These are phyloP conservation scores for Paraphoma sp. DNA, from an alignment of 2,329 filamentous ascomycete genomes.

Conservation along the genomic window DNA sequence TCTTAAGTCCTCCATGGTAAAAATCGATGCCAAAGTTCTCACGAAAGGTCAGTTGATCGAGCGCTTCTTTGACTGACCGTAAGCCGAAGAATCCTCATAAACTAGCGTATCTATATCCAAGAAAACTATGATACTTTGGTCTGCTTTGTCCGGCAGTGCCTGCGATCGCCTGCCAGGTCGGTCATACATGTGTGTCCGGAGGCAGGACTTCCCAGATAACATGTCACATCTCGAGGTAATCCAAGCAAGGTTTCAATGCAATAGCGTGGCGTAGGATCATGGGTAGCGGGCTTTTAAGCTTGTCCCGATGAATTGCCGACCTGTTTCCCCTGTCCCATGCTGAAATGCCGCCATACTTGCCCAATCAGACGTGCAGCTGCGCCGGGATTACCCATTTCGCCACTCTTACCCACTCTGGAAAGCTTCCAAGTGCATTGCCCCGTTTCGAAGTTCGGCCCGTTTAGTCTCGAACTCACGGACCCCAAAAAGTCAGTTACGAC, in stretches of 20 bases:
- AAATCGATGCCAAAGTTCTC: not conserved
- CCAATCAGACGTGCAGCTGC: not conserved
- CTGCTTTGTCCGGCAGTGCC: not conserved
- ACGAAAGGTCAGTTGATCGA: not conserved
- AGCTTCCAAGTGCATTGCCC: not conserved
- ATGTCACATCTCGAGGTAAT: not conserved
- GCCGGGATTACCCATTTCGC: not conserved
- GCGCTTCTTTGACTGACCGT: not conserved
- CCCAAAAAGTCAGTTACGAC: not conserved
- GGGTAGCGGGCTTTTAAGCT: not conserved
- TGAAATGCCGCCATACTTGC: not conserved
- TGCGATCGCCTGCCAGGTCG: no score
- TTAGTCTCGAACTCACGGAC: not conserved
- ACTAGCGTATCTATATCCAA: not conserved
- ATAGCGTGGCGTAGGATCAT: not conserved
- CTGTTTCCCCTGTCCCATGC: not conserved
- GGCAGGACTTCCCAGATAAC: not conserved
- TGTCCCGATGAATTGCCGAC: not conserved
- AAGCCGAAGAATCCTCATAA: not conserved
- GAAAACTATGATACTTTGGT: not conserved
- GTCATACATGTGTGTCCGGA: no score
- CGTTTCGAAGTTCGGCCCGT: not conserved
- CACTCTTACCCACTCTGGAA: not conserved
- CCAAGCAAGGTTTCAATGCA: not conserved
- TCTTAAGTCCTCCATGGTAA: not conserved